Evolutionary conservation across 192 early-diverging fungal species (phyloP), one percentile per base, ranked within the genome.

Genomic region (Funneliformis geosporum): DNA sequence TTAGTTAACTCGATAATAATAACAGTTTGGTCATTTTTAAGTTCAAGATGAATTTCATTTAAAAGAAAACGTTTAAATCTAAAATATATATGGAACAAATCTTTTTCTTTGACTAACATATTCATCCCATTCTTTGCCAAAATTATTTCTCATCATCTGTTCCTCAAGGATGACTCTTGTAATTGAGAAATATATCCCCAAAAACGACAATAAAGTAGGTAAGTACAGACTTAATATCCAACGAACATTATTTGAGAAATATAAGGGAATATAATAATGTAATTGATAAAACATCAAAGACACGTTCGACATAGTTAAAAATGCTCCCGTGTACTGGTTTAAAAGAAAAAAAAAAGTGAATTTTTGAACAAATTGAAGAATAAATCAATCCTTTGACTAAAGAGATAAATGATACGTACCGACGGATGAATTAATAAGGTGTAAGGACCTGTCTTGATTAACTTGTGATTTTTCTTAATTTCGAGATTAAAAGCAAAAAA

Each of bases 381-480:
- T 9, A 55, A 55, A 50, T 55, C 16, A 1, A 50, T 33, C 33
- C 2, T 33, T 33, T 2, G 2, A 33, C 16, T 50, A 16, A 50
- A 50, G 18, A 50, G 3, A 18, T 55, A 21, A n/a, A n/a, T n/a
- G n/a, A n/a, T n/a, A 61, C 55, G 60, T 42, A 75, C 73, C 27
- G 73, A 75, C 16, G 73, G 73, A 61, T 75, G 73, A 75, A 75
- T 42, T 23, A 75, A 9, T 75, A 75, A 75, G 39, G 55, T 6
- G 25, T 75, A 75, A 28, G 73, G 73, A 60, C 73, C 73, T 8
- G 73, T 75, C n/a, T 50, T 61, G n/a, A 75, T 60, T 23, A 75
- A 61, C 60, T 28, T 61, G 42, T 75, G 73, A 60, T 75, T 28
- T 38, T 60, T 59, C 8, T 60, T 11, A 23, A 75, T 60, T 0